Conservation (phyloP, 441 rosid species). For the Gossypium davidsonii region DNA sequence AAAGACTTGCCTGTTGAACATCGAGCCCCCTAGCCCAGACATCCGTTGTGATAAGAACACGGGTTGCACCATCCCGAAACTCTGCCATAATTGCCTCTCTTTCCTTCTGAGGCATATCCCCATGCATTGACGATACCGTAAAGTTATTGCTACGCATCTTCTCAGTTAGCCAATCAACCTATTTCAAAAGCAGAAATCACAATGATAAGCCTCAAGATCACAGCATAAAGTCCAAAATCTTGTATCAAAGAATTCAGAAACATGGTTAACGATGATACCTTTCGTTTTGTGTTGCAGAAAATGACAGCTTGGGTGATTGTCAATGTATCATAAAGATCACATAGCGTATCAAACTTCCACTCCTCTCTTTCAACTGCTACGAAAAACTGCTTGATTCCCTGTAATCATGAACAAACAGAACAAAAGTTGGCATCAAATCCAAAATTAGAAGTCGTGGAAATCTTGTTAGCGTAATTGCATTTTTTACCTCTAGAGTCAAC, state of each 20-base stretch:
- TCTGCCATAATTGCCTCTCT: conserved; percentile 90
- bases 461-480: neutral
- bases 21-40: conserved; percentile 97
- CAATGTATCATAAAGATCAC: conserved; percentile 92
- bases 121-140: conserved; percentile 95
- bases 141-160: conserved; percentile 85
- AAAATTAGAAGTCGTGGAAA: neutral
- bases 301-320: conserved; percentile 92
- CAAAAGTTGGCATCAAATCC: conserved; percentile 7
- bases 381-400: conserved; percentile 94
- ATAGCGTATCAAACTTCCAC: conserved; percentile 95
- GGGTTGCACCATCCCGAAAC: conserved; percentile 70
- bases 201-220: neutral
- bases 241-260: neutral
- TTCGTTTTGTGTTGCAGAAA: conserved; percentile 93
- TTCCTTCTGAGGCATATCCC: conserved; percentile 97
- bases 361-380: conserved; percentile 95
- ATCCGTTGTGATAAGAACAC: conserved; percentile 94
- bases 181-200: conserved; percentile 12
- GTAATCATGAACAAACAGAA: conserved; percentile 19
- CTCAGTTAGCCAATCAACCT: conserved; percentile 98
- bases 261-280: conserved; percentile 35
- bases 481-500: conserved; percentile 78
- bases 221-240: neutral
- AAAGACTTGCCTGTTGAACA: conserved; percentile 75